Percentiles rank a stretch among this genome's conserved stretches.
phyloP scores from a whole-genome alignment of 2,329 filamentous ascomycete species.

The Xylaria sp. region DNA sequence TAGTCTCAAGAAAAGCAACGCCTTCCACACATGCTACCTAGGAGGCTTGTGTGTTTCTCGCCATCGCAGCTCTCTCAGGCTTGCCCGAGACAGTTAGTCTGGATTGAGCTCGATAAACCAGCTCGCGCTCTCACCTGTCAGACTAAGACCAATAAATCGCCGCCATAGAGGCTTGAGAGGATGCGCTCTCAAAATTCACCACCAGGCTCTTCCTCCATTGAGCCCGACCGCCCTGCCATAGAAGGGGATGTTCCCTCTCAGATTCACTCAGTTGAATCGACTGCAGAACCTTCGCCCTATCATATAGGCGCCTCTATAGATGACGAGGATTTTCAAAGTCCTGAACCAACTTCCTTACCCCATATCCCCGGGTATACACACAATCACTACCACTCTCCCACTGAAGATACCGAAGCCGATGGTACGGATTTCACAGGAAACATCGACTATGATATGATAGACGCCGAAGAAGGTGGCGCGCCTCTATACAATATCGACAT shows the following conservation, averaged over 20 bases:
- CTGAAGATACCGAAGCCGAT: conserved; percentile 23
- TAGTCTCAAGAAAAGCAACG: conserved; percentile 33
- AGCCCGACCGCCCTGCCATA: conserved; percentile 41
- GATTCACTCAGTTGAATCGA: conserved; percentile 31
- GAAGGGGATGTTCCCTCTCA: conserved; percentile 42
- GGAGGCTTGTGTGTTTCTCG: conserved; percentile 28
- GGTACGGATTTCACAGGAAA: conserved; percentile 30
- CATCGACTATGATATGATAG: conserved; percentile 42
- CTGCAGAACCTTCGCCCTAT: conserved; percentile 29
- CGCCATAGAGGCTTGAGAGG: conserved; percentile 12
- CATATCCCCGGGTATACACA: conserved; percentile 19
- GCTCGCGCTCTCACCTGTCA: conserved; percentile 6
- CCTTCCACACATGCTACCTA: conserved; percentile 19
- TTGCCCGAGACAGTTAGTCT: conserved; percentile 29
- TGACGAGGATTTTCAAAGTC: conserved; percentile 18
- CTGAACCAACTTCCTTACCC: conserved; percentile 11
- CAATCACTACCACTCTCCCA: conserved; percentile 13
- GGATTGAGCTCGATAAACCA: conserved; percentile 11
- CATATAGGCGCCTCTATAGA: conserved; percentile 12
- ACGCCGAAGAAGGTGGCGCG: conserved; percentile 46
- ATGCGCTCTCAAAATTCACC: conserved; percentile 41
- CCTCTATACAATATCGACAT: conserved; percentile 40
- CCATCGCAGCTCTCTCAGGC: conserved; percentile 9
- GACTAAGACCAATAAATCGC: conserved; percentile 13
- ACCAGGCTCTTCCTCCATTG: conserved; percentile 41